Percentiles rank a stretch among this genome's conserved stretches.
Evolutionary conservation across 805 yeast species (phyloP).

Genomic region (Brettanomyces bruxellensis): DNA sequence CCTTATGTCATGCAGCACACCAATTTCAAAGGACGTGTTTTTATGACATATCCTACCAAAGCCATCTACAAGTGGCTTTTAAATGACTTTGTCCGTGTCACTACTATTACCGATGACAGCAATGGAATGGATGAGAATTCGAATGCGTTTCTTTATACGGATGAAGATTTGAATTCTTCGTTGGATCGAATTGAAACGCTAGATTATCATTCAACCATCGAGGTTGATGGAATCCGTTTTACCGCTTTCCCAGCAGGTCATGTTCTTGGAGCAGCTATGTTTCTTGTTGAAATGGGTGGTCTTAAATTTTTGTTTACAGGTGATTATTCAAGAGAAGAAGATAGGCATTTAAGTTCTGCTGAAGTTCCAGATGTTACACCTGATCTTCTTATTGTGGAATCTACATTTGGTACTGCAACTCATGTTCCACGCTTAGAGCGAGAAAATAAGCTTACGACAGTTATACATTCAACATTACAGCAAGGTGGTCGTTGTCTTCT

Average conservation of each 20-base stretch:
- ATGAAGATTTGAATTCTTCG: slow-evolving; percentile 80
- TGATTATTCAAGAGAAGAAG: slow-evolving; percentile 92
- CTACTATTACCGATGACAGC: slow-evolving; percentile 42
- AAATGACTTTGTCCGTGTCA: slow-evolving; percentile 89
- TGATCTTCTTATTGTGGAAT: slow-evolving; percentile 85
- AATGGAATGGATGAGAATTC: slow-evolving; percentile 35
- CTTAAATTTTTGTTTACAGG: slow-evolving; percentile 86
- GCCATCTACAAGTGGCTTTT: slow-evolving; percentile 95
- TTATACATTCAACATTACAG: slow-evolving; percentile 73
- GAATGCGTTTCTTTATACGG: slow-evolving; percentile 56
- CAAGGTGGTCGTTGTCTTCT: slow-evolving; percentile 88
- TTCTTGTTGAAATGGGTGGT: slow-evolving; percentile 89
- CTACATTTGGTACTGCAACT: slow-evolving; percentile 96
- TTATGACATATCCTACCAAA: slow-evolving; percentile 98
- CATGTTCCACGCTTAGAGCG: slow-evolving; percentile 86
- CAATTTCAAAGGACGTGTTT: slow-evolving; percentile 86
- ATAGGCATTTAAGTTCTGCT: slow-evolving; percentile 90
- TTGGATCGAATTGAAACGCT: slow-evolving; percentile 88
- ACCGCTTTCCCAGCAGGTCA: slow-evolving; percentile 99
- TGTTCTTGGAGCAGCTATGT: slow-evolving; percentile 98
- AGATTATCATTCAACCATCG: slow-evolving; percentile 92
- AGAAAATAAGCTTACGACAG: slow-evolving; percentile 69
- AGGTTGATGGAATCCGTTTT: slow-evolving; percentile 87
- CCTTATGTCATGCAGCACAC: slow-evolving; percentile 99
- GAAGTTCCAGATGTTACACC: slow-evolving; percentile 87